A percentile compares a stretch with the other conserved stretches of the same genome.
Evolutionary conservation across 1,139 yeast species (phyloP).

Genomic region (Schwanniomyces etchellsii): DNA sequence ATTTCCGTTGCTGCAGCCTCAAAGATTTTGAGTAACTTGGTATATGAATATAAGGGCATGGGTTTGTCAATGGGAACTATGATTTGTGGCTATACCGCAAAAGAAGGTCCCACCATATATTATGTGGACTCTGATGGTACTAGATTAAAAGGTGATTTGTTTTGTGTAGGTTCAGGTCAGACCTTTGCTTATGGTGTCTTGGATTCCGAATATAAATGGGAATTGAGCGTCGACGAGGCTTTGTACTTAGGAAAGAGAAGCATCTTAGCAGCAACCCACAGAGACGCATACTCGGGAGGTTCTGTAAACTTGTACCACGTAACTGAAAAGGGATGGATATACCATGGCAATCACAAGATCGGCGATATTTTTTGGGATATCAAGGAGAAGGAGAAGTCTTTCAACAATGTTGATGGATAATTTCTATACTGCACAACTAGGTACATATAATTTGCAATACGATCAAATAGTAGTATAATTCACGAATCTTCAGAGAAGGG

Average conservation of each 20-base stretch:
- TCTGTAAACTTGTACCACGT: conserved; percentile 90
- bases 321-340: conserved; percentile 89
- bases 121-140: conserved; percentile 98
- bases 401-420: conserved; percentile 78
- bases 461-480: too few species aligned
- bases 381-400: conserved; percentile 82
- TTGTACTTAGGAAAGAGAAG: conserved; percentile 91
- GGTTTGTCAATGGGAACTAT: conserved; percentile 99
- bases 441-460: not conserved
- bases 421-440: too few species aligned
- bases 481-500: conserved; percentile 1
- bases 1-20: conserved; percentile 97
- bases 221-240: conserved; percentile 86
- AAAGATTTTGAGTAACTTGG: conserved; percentile 84
- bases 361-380: conserved; percentile 91
- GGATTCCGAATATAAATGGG: conserved; percentile 90
- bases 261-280: conserved; percentile 94
- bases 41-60: conserved; percentile 92
- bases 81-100: conserved; percentile 95
- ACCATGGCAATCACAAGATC: conserved; percentile 92
- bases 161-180: conserved; percentile 99
- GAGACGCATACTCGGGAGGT: conserved; percentile 99
- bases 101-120: conserved; percentile 92
- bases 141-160: conserved; percentile 87
- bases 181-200: conserved; percentile 99